Percentiles rank a stretch among this genome's conserved stretches.
Conservation (phyloP, 2,329 filamentous ascomycete species). For the Aspergillus latus region DNA sequence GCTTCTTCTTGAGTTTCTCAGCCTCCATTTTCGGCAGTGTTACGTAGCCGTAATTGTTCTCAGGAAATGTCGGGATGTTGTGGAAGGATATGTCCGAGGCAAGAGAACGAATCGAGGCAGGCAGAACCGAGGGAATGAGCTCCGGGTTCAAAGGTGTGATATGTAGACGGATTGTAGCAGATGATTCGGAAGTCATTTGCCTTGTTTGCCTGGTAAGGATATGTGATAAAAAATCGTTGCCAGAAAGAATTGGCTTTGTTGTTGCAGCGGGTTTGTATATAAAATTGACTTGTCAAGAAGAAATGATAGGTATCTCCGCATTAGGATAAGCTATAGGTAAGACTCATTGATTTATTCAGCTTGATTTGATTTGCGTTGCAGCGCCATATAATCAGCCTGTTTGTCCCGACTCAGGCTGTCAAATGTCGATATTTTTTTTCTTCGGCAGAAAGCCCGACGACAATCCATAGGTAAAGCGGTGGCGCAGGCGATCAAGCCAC, state of each 20-base stretch:
- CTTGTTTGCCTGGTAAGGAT: neutral
- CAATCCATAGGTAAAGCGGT: conserved; percentile 1
- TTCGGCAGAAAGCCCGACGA: conserved; percentile 1
- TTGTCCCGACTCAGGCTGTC: too few relatives aligned
- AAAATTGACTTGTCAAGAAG: too few relatives aligned
- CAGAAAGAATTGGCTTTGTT: neutral
- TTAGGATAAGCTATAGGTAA: too few relatives aligned
- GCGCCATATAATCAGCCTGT: too few relatives aligned
- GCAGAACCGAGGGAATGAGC: conserved; percentile 70
- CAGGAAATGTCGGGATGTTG: conserved; percentile 79
- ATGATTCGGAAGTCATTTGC: conserved; percentile 24
- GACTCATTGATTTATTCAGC: too few relatives aligned
- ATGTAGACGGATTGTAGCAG: conserved; percentile 63
- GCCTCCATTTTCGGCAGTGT: conserved; percentile 79
- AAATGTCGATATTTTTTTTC: conserved; percentile 2
- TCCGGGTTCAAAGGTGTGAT: conserved; percentile 81
- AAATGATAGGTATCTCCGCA: too few relatives aligned
- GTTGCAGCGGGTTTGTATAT: neutral
- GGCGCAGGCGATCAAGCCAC: conserved; percentile 19
- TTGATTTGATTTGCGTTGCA: too few relatives aligned
- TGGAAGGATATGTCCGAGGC: conserved; percentile 89
- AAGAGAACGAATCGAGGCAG: conserved; percentile 62
- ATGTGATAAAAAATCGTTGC: neutral
- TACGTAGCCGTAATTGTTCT: conserved; percentile 85
- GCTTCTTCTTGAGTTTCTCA: conserved; percentile 85